Evolutionary conservation across 106 monocot species (phyloP), one percentile per base, ranked within the genome.

Genomic region (Acorus calamus): DNA sequence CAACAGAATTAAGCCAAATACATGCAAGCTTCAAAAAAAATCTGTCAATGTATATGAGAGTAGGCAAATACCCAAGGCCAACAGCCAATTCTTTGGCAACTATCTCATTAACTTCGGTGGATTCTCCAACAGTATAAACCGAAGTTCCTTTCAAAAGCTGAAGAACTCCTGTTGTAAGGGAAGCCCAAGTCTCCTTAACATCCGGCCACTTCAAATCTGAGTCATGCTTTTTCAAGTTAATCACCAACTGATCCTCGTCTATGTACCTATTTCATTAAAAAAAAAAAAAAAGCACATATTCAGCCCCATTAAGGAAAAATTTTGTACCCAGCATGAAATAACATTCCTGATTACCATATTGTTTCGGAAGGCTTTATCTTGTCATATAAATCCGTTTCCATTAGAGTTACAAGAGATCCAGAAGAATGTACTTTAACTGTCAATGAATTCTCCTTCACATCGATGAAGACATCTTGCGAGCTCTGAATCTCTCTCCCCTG

Each of bases 91-190:
- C 78, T 63, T 58, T 73, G 66, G 86, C 90, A 67, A 90, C 81
- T 53, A 65, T 66, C 57, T 87, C 54, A 72, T 94, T 94, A 6
- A 90, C 90, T 64, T 84, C 84, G 53, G 87, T 90, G n/a, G 87
- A 82, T 53, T 90, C 71, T 69, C 94, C 94, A 65, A 96, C 65
- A 60, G 90, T 64, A 64, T 82, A 84, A 7, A 96, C 70, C 47
- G 90, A 87, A 12, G 86, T 87, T 65, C 94, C 94, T 71, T 90
- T 94, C 62, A 90, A 55, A 61, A 96, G 78, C 51, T 84, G 86
- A 5, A 44, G 13, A 13, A 84, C 68, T 69, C 84, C 90, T 48
- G 68, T 6, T 59, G 76, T 78, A 49, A 96, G 87, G 43, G 94
- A 84, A 11, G 64, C 71, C 94, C 94, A 94, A 9, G 82, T 83